Percentiles rank a stretch among this genome's conserved stretches.
phyloP scores from a whole-genome alignment of 2,329 filamentous ascomycete genomes.

The Cladosporium phlei region DNA sequence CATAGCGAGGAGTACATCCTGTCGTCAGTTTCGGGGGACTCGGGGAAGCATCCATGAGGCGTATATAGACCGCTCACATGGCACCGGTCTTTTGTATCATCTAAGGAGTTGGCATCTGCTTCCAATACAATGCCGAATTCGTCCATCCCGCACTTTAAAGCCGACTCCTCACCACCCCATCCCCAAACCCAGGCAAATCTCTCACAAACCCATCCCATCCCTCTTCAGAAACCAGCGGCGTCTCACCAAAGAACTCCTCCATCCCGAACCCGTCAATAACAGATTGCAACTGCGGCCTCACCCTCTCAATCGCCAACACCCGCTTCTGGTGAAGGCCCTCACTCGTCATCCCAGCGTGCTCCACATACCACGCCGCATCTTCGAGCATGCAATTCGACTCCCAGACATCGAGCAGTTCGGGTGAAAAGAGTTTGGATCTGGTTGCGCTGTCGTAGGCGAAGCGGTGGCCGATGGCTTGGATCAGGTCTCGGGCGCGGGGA shows the following conservation, averaged over 20 bases:
- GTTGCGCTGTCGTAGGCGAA: background rate
- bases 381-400: constrained; percentile 8
- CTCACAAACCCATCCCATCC: background rate
- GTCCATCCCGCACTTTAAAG: too few species aligned
- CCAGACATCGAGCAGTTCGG: background rate
- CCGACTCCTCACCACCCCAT: background rate
- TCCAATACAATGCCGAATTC: too few species aligned
- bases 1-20: constrained; percentile 12
- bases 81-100: too few species aligned
- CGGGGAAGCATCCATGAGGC: constrained; percentile 1
- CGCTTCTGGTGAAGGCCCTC: background rate
- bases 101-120: too few species aligned
- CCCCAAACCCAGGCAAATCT: background rate
- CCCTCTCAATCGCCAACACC: background rate
- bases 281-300: background rate
- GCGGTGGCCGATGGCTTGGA: background rate
- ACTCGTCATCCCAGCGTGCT: background rate
- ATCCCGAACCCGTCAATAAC: background rate
- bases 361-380: constrained; percentile 4
- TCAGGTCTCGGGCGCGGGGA: background rate
- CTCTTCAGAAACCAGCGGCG: background rate
- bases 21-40: constrained; percentile 5
- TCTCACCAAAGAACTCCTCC: background rate
- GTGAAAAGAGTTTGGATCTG: background rate
- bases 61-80: too few species aligned